Percentiles rank a stretch among this genome's conserved stretches.
These are phyloP conservation scores for Suhomyces wounanorum DNA, from an alignment of 1,139 yeast species.

Conservation along the genomic window DNA sequence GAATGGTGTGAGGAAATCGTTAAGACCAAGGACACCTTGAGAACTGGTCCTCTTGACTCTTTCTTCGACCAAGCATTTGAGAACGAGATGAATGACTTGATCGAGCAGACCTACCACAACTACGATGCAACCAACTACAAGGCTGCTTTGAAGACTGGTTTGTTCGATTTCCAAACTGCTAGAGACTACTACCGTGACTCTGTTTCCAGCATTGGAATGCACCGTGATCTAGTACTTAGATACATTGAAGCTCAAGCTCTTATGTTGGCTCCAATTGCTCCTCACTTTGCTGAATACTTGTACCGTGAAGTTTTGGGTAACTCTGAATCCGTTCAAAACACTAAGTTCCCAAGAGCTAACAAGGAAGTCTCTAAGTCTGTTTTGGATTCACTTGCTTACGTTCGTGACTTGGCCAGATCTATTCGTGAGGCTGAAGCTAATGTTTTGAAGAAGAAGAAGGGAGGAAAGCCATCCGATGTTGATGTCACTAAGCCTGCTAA, in stretches of 20 bases:
- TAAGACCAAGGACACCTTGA: constrained; percentile 52
- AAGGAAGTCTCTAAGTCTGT: constrained; percentile 63
- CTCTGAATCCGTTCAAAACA: constrained; percentile 64
- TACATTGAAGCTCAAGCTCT: constrained; percentile 86
- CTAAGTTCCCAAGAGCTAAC: constrained; percentile 74
- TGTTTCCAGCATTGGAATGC: constrained; percentile 68
- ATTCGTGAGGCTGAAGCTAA: constrained; percentile 93
- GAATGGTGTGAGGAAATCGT: constrained; percentile 91
- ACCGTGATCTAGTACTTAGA: constrained; percentile 73
- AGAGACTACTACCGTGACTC: constrained; percentile 96
- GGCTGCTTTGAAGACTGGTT: constrained; percentile 84
- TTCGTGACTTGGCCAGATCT: constrained; percentile 74
- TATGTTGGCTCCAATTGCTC: constrained; percentile 88
- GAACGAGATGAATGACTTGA: constrained; percentile 85
- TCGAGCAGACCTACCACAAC: constrained; percentile 69
- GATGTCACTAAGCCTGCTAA: constrained; percentile 74
- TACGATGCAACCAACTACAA: constrained; percentile 79
- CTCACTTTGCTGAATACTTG: constrained; percentile 90
- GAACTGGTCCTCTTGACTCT: constrained; percentile 66
- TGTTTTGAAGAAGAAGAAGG: constrained; percentile 88
- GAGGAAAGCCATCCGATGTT: constrained; percentile 69
- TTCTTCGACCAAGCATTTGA: constrained; percentile 90
- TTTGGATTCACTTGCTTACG: constrained; percentile 72
- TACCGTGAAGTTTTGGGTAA: constrained; percentile 77
- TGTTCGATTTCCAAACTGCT: constrained; percentile 91